These are phyloP conservation scores for Acephala macrosclerotiorum DNA, from an alignment of 2,329 filamentous ascomycete species.

Conservation along the genomic window DNA sequence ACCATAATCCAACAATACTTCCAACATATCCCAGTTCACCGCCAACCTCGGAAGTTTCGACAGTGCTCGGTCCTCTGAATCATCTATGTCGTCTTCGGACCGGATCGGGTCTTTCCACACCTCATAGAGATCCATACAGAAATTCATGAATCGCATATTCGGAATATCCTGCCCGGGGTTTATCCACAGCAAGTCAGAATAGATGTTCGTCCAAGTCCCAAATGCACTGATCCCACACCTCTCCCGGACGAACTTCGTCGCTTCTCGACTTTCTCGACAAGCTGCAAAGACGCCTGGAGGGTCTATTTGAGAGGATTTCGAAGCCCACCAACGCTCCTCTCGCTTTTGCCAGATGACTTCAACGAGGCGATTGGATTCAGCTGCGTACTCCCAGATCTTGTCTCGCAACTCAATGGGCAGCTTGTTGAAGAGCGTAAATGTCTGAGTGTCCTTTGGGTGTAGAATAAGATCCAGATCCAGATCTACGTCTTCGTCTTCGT, in stretches of 20 bases:
- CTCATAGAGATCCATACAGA: constrained; percentile 1
- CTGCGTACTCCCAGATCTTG: neutral
- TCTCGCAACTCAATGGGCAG: neutral
- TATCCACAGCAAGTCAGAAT: neutral
- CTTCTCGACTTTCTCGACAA: neutral
- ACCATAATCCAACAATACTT: neutral
- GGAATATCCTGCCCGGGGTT: neutral
- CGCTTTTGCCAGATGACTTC: neutral
- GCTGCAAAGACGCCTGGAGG: neutral
- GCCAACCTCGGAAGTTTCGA: neutral
- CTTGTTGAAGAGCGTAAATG: neutral
- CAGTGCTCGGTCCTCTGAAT: neutral
- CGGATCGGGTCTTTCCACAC: neutral
- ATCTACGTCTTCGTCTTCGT: neutral
- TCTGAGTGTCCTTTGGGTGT: neutral
- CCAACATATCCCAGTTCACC: neutral
- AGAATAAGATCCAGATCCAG: neutral
- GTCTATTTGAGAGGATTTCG: neutral
- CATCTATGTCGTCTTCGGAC: neutral
- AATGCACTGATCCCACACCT: neutral
- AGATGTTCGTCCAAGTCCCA: neutral
- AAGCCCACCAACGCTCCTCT: neutral
- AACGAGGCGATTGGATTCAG: neutral
- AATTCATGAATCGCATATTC: neutral
- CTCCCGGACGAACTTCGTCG: neutral